Conservation (phyloP, 495 filamentous ascomycete genomes). For the Hyaloscypha bicolor region DNA sequence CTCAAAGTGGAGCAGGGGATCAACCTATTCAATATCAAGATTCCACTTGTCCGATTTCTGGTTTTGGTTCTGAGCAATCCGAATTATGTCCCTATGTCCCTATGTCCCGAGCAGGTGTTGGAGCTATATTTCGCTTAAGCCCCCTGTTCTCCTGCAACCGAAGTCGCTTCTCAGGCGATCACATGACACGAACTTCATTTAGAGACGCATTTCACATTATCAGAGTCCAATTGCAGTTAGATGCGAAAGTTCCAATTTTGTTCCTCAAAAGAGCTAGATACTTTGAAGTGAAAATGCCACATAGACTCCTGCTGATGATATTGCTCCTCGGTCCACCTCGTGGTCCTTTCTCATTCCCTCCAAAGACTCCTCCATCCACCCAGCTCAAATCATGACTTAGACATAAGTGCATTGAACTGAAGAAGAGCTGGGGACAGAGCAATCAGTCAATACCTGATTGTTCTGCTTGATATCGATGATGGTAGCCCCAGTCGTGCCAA, state of each 20-base stretch:
- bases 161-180: too few relatives aligned
- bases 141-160: too few relatives aligned
- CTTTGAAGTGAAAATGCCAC: neutral
- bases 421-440: conserved; percentile 15
- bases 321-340: neutral
- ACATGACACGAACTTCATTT: too few relatives aligned
- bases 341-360: neutral
- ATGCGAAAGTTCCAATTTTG: neutral
- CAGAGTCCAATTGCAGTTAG: neutral
- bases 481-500: conserved; percentile 26
- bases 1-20: too few relatives aligned
- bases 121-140: too few relatives aligned
- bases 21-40: too few relatives aligned
- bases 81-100: too few relatives aligned
- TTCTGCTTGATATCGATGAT: conserved; percentile 31
- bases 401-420: conserved; percentile 23
- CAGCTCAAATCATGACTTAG: conserved; percentile 5
- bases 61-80: too few relatives aligned
- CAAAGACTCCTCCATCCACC: neutral
- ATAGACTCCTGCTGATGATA: too few relatives aligned
- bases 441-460: conserved; percentile 23
- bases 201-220: neutral
- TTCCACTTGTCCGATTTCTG: too few relatives aligned
- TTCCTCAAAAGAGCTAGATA: neutral
- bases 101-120: too few relatives aligned